phyloP scores from a whole-genome alignment of 2,329 filamentous ascomycete genomes.

The Blastomyces gilchristii region DNA sequence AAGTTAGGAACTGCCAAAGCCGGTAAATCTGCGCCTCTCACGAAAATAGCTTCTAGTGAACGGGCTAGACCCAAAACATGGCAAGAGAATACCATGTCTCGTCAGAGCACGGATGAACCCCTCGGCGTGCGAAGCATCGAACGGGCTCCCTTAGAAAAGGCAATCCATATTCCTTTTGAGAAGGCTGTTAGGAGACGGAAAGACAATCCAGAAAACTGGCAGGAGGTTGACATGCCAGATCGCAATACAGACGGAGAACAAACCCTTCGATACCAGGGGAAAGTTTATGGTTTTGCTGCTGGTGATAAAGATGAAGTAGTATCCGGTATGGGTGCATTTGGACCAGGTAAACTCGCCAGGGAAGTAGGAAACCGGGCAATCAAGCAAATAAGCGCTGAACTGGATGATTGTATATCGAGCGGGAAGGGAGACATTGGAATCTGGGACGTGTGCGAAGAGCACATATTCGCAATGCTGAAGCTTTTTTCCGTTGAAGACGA shows the following conservation, averaged over 20 bases:
- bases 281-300: neutral
- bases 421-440: constrained; percentile 27
- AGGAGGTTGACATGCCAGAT: neutral
- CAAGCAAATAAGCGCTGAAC: constrained; percentile 23
- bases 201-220: neutral
- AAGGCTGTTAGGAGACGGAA: neutral
- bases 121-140: neutral
- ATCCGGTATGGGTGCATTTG: constrained; percentile 1
- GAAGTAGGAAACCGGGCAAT: constrained; percentile 24
- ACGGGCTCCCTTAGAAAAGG: neutral
- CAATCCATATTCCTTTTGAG: constrained; percentile 3
- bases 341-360: constrained; percentile 7
- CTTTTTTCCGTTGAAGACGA: constrained; percentile 19
- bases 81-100: neutral
- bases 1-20: neutral
- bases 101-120: neutral
- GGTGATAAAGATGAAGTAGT: neutral
- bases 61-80: neutral
- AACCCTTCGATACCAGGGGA: constrained; percentile 2
- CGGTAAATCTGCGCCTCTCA: neutral
- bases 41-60: neutral
- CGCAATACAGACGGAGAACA: neutral
- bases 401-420: constrained; percentile 22
- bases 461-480: constrained; percentile 31
- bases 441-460: constrained; percentile 32